Conservation (phyloP, 2,329 filamentous ascomycete genomes). For the Penicillium sp. region DNA sequence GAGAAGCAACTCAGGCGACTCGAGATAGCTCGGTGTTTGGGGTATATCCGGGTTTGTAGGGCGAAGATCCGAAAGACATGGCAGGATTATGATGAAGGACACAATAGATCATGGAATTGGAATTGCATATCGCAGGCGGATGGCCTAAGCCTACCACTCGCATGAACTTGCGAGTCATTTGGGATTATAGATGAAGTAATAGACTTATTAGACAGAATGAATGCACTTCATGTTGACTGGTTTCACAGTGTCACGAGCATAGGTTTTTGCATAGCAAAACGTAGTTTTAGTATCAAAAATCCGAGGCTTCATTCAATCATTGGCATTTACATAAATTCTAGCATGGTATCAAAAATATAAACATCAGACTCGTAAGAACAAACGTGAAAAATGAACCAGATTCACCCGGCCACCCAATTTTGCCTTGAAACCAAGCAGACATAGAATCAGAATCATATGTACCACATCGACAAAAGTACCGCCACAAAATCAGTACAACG, state of each 20-base stretch:
- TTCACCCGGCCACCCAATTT: neutral
- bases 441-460: neutral
- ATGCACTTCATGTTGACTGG: neutral
- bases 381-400: neutral
- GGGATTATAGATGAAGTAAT: neutral
- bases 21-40: neutral
- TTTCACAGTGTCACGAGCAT: too few species aligned
- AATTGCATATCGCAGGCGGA: neutral
- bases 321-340: neutral
- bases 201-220: neutral
- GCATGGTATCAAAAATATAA: neutral
- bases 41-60: neutral
- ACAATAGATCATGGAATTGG: neutral
- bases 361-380: neutral
- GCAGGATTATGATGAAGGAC: neutral
- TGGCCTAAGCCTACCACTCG: neutral
- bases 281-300: neutral
- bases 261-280: too few species aligned
- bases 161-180: neutral
- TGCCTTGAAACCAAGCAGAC: neutral
- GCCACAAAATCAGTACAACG: conserved; percentile 16
- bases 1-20: neutral
- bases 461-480: neutral
- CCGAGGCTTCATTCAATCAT: conserved; percentile 1
- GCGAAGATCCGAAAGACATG: neutral